Percentiles rank a stretch among this genome's conserved stretches.
Evolutionary conservation across 164 flowering plant species (phyloP).

Genomic region (Warburgia ugandensis): DNA sequence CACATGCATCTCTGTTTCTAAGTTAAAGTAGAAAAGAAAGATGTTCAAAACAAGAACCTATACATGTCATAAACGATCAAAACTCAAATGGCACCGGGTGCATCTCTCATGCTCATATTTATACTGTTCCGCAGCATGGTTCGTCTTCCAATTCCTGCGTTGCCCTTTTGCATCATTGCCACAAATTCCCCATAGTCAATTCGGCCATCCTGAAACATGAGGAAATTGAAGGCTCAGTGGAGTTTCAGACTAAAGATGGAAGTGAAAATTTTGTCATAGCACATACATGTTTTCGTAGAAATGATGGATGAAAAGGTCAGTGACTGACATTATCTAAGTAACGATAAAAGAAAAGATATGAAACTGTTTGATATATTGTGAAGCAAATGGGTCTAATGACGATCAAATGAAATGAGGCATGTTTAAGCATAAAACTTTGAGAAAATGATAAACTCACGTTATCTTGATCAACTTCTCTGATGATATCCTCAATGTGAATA

Average conservation of each 20-base stretch:
- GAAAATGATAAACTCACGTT: slow-evolving; percentile 44
- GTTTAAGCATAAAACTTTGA: neutral
- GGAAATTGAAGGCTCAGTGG: neutral
- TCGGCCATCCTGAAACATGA: slow-evolving; percentile 65
- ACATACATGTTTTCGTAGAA: neutral
- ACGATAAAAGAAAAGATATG: neutral
- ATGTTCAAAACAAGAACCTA: no score
- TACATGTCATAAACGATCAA: no score
- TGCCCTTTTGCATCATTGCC: slow-evolving; percentile 94
- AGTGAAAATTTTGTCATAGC: neutral
- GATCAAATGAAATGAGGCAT: neutral
- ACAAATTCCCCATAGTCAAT: slow-evolving; percentile 92
- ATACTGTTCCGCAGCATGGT: slow-evolving; percentile 88
- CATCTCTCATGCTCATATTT: slow-evolving; percentile 81
- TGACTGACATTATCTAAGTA: neutral
- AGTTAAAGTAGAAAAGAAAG: no score
- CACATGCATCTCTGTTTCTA: no score
- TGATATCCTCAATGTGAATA: slow-evolving; percentile 74
- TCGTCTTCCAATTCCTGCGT: slow-evolving; percentile 73
- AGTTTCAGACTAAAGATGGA: neutral
- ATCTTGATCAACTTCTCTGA: slow-evolving; percentile 95
- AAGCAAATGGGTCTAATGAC: neutral
- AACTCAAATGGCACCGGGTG: slow-evolving; percentile 36
- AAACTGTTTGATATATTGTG: neutral
- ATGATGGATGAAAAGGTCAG: neutral